Conservation (phyloP, 208 protist species). For the Acanthamoeba lenticulata region DNA sequence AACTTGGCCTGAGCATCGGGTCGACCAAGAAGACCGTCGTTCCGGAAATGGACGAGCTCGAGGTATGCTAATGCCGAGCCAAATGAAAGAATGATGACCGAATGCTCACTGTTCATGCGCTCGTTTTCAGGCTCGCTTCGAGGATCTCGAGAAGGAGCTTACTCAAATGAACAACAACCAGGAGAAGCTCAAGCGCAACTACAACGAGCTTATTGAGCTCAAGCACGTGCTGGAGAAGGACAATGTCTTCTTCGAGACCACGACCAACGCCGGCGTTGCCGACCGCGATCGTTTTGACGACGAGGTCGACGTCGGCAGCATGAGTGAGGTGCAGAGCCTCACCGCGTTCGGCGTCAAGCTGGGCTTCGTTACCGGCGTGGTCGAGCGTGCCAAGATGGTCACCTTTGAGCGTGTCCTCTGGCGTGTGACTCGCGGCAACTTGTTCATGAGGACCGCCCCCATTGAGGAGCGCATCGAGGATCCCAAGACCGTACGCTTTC, state of each 20-base stretch:
- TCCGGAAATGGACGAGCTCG: slow-evolving; percentile 82
- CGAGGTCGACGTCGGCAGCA: slow-evolving; percentile 6
- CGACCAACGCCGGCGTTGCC: not conserved
- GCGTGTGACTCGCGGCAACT: slow-evolving; percentile 96
- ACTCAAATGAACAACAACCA: slow-evolving; percentile 90
- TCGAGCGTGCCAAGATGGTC: slow-evolving; percentile 90
- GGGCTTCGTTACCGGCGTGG: slow-evolving; percentile 94
- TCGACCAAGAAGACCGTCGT: not conserved
- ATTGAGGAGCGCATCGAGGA: slow-evolving; percentile 94
- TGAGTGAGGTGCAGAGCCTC: not conserved
- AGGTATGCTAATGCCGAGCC: too few species aligned
- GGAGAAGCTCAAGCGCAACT: slow-evolving; percentile 83
- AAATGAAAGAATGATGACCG: too few species aligned
- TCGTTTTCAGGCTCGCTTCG: slow-evolving; percentile 49
- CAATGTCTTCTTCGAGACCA: slow-evolving; percentile 83
- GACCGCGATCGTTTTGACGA: not conserved
- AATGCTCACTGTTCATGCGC: too few species aligned
- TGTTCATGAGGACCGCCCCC: slow-evolving; percentile 91
- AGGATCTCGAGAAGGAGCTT: slow-evolving; percentile 91
- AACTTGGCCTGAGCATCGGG: not conserved
- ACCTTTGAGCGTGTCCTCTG: slow-evolving; percentile 95
- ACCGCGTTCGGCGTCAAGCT: slow-evolving; percentile 75
- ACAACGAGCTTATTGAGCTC: slow-evolving; percentile 87
- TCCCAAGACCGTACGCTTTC: slow-evolving; percentile 74
- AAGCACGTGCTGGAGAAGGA: slow-evolving; percentile 83